These are phyloP conservation scores for Pinus taeda DNA, from an alignment of 75 land plant genomes.

Conservation along the genomic window DNA sequence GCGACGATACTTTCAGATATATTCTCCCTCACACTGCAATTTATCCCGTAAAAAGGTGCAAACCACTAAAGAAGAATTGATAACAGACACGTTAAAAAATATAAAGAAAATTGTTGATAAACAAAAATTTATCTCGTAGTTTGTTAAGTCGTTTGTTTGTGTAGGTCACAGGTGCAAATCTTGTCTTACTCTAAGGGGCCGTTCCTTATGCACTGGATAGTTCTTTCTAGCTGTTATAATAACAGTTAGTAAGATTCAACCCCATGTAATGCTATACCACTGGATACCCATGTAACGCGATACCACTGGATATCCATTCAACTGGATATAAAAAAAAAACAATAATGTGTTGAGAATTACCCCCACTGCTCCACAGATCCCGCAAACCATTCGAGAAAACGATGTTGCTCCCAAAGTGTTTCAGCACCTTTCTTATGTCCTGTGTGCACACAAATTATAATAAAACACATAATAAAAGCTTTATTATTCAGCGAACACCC, in stretches of 20 bases:
- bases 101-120: too few relatives aligned
- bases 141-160: too few relatives aligned
- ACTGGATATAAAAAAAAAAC: not conserved
- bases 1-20: conserved; percentile 74
- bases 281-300: too few relatives aligned
- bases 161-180: too few relatives aligned
- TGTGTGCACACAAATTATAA: conserved; percentile 11
- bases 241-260: too few relatives aligned
- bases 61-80: not conserved
- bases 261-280: too few relatives aligned
- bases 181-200: too few relatives aligned
- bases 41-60: not conserved
- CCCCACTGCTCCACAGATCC: conserved; percentile 98
- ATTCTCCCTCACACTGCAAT: conserved; percentile 89
- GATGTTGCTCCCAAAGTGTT: conserved; percentile 68
- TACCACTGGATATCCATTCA: too few relatives aligned
- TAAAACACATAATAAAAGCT: not conserved
- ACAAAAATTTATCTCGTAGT: too few relatives aligned
- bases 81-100: not conserved
- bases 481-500: not conserved
- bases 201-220: too few relatives aligned
- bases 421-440: conserved; percentile 64
- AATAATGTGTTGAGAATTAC: conserved; percentile 18
- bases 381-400: conserved; percentile 86
- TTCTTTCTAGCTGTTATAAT: too few relatives aligned